Evolutionary conservation across 805 yeast species (phyloP), one percentile per base, ranked within the genome.

Genomic region (Saturnispora hagleri): DNA sequence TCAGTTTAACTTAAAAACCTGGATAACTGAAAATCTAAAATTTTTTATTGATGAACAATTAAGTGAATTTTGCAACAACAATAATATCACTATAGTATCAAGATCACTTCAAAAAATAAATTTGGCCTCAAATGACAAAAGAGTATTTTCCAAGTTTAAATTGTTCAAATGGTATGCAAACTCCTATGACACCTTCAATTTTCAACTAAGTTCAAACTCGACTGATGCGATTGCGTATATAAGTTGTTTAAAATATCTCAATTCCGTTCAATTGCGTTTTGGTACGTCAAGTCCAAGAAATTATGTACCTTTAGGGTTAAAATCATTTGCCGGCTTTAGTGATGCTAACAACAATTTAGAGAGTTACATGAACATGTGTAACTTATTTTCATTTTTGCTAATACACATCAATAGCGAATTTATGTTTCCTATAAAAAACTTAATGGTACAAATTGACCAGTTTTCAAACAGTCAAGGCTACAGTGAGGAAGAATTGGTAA

Each of bases 11-110:
- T 7, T 47, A 36, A 22, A 46, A 40, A n/a, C 20, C 15, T 60
- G 65, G 64, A 57, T 65, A 38, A 36, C 57, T 26, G 57, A 55
- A 18, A 70, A 63, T 52, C 42, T 63, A 1, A 46, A 55, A 31
- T 27, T 64, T 8, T 47, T 69, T 36, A 56, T 68, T n/a, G 69
- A 70, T 46, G 70, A 70, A 48, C 47, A 63, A 28, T 53, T 67
- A 22, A 58, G 69, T 1, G 43, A 53, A n/a, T 69, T 57, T 53
- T 63, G 68, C 22, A 20, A 48, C 2, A 46, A 57, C 5, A 53
- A 66, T 9, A 51, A 57, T 3, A 51, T 71, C 2, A 60, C 64
- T 4, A 46, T 70, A 4, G 51, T 63, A 13, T 56, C 57, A 26
- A 56, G 67, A 51, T 67, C 55, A 57, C 73, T 60, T 50, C 51